phyloP scores from a whole-genome alignment of 1,284 basidiomycete species.

The Ceraceosorus bombacis region DNA sequence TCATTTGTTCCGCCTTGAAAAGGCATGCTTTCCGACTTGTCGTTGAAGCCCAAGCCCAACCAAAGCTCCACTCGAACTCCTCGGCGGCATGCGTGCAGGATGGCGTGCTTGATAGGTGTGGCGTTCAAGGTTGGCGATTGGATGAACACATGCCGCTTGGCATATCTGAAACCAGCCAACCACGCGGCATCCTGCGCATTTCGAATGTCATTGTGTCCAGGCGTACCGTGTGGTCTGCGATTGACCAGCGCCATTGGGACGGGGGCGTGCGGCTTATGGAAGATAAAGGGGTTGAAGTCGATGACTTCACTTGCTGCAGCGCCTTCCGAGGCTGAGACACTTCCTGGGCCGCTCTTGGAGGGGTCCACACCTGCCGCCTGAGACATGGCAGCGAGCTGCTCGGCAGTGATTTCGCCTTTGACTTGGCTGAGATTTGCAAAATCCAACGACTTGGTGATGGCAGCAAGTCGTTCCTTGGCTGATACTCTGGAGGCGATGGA shows the following conservation, averaged over 20 bases:
- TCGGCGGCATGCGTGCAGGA: constrained; percentile 59
- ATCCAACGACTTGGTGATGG: constrained; percentile 41
- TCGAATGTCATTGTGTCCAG: constrained; percentile 56
- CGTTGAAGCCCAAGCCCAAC: constrained; percentile 51
- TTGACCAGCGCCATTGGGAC: constrained; percentile 69
- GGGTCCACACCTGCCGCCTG: constrained; percentile 3
- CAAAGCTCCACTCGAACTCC: constrained; percentile 58
- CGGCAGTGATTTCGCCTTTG: constrained; percentile 34
- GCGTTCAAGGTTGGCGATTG: constrained; percentile 64
- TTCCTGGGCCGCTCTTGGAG: constrained; percentile 10
- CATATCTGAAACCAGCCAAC: constrained; percentile 65
- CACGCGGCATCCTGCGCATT: constrained; percentile 69
- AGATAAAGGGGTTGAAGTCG: constrained; percentile 40
- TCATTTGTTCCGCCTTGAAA: constrained; percentile 75
- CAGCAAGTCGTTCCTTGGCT: constrained; percentile 32
- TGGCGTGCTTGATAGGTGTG: constrained; percentile 59
- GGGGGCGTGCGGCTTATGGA: constrained; percentile 48
- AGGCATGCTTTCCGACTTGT: constrained; percentile 61
- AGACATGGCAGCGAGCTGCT: constrained; percentile 13
- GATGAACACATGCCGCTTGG: constrained; percentile 64
- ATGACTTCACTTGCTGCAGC: constrained; percentile 18
- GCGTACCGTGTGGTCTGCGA: constrained; percentile 61
- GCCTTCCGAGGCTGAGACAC: constrained; percentile 3
- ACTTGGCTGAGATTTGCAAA: constrained; percentile 47
- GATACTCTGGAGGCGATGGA: constrained; percentile 34